Evolutionary conservation across 2,329 filamentous ascomycete species (phyloP), one percentile per base, ranked within the genome.

Genomic region (Mycosphaerelloides madeirae): DNA sequence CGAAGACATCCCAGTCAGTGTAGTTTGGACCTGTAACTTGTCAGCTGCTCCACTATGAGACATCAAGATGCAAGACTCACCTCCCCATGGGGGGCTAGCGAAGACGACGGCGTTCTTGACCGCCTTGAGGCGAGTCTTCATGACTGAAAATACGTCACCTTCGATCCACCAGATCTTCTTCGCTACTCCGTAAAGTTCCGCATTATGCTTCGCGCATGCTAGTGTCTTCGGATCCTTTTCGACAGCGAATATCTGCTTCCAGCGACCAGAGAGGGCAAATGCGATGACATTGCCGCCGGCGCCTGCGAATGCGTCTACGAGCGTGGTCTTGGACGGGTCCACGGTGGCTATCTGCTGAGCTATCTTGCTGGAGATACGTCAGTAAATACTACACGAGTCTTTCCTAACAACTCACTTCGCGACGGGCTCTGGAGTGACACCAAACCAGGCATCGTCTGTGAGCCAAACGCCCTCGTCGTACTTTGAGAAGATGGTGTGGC

Each of bases 401-500:
- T 19, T 29, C 22, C 48, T 63, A 15, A 62, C 20, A 55, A 69
- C 75, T 59, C 72, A 93, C 87, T 77, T 81, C 48, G 93, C 93
- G 20, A 98, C 80, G 3, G 87, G 85, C 65, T 98, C 91, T 12
- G 93, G 90, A 0, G 94, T 98, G 6, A 97, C 90, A 43, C 90
- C 93, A 65, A 93, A 98, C 93, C 93, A 98, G 42, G 89, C 85
- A 68, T 91, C 84, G 64, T 95, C 83, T 0, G 94, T 98, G 75
- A 98, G 81, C 73, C 82, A 84, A 54, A 98, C 78, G 43, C 89
- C 91, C 46, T 90, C 78, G 63, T 96, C 84, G 63, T 96, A 98
- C 57, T 77, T 78, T 13, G 84, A 83, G 68, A 95, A 98, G 54
- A 98, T 86, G 41, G 82, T 84, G 65, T 93, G 83, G 48, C 93